phyloP scores from a whole-genome alignment of 768 basidiomycete genomes.

The Favolaschia claudopus region DNA sequence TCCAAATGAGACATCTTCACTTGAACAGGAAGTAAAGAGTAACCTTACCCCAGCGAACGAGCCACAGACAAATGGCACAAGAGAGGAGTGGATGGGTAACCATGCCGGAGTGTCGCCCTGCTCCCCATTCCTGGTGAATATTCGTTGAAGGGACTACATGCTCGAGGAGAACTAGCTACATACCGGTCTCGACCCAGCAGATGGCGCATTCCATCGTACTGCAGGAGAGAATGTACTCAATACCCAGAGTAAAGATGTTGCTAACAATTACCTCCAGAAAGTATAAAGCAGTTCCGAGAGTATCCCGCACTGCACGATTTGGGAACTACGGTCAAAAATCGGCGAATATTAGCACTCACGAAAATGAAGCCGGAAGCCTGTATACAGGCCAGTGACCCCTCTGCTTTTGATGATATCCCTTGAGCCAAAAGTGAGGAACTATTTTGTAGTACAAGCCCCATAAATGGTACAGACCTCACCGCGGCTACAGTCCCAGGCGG shows the following conservation, averaged over 20 bases:
- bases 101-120: conserved; percentile 85
- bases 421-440: not conserved
- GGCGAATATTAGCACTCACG: conserved; percentile 48
- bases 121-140: conserved; percentile 54
- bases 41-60: conserved; percentile 81
- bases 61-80: conserved; percentile 92
- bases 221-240: not conserved
- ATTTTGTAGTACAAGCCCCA: not conserved
- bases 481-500: conserved; percentile 83
- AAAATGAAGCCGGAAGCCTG: conserved; percentile 89
- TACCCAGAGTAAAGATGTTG: not conserved
- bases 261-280: conserved; percentile 66
- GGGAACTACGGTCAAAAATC: not conserved
- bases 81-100: conserved; percentile 79
- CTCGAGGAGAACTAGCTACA: not conserved
- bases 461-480: conserved; percentile 44
- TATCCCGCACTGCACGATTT: conserved; percentile 76
- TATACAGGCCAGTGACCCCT: conserved; percentile 76
- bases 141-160: not conserved
- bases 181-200: conserved; percentile 78
- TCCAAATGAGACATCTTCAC: conserved; percentile 31
- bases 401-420: conserved; percentile 74
- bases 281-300: conserved; percentile 87
- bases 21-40: no score
- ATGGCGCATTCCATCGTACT: conserved; percentile 90